Evolutionary conservation across 768 basidiomycete species (phyloP).

Genomic region (Amanita rubescens): DNA sequence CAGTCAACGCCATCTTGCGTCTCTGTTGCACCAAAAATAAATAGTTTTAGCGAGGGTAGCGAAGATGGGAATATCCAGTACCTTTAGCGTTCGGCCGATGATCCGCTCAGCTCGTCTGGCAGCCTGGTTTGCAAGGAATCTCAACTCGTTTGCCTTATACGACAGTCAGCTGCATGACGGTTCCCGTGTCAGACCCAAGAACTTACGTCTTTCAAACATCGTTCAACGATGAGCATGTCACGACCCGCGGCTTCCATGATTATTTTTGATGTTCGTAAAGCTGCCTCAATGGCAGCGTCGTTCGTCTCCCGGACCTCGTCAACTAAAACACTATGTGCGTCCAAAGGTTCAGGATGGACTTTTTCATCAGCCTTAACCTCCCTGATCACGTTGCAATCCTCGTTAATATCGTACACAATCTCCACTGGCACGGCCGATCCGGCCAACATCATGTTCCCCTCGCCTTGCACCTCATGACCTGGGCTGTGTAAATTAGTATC

Average conservation of each 20-base stretch:
- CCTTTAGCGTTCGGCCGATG: slow-evolving; percentile 48
- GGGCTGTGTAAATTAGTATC: neutral
- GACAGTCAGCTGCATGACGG: neutral
- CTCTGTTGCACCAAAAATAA: slow-evolving; percentile 31
- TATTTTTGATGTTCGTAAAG: slow-evolving; percentile 36
- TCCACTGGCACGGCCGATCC: slow-evolving; percentile 12
- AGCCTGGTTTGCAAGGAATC: slow-evolving; percentile 46
- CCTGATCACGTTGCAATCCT: slow-evolving; percentile 33
- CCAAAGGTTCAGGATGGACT: slow-evolving; percentile 1
- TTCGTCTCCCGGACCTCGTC: slow-evolving; percentile 17
- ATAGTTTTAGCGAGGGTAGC: neutral
- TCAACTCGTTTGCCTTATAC: slow-evolving; percentile 48
- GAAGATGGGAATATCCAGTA: slow-evolving; percentile 14
- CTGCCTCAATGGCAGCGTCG: slow-evolving; percentile 31
- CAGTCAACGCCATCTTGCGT: slow-evolving; percentile 38
- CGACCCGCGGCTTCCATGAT: slow-evolving; percentile 46
- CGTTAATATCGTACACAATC: slow-evolving; percentile 34
- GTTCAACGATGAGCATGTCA: slow-evolving; percentile 50
- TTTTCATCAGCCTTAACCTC: slow-evolving; percentile 24
- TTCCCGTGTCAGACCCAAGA: neutral
- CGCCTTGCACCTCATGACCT: neutral
- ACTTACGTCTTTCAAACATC: slow-evolving; percentile 46
- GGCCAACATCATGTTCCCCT: neutral
- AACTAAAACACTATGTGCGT: neutral
- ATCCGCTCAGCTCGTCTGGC: slow-evolving; percentile 51